Evolutionary conservation across 495 filamentous ascomycete species (phyloP).

Genomic region (Pyrenula massariospora): DNA sequence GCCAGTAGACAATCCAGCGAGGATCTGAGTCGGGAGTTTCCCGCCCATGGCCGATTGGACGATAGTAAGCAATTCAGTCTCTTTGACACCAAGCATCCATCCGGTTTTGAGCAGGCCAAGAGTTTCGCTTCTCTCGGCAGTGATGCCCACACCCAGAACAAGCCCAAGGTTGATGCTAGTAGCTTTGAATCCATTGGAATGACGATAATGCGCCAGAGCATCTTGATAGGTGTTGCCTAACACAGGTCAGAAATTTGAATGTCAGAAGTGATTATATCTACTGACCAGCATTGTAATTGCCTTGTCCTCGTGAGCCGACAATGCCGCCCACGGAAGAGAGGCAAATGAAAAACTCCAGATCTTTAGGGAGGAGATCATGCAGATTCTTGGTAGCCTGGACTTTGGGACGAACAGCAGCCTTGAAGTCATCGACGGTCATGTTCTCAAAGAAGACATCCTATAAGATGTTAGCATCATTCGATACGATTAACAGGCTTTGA

Average conservation of each 20-base stretch:
- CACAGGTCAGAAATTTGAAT: too few species aligned
- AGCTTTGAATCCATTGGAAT: background rate
- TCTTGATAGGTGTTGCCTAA: conserved; percentile 39
- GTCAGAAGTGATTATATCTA: background rate
- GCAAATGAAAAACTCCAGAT: conserved; percentile 25
- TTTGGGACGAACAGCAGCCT: conserved; percentile 5
- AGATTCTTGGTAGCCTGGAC: conserved; percentile 10
- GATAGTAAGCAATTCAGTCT: too few species aligned
- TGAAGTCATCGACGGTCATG: background rate
- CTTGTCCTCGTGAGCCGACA: conserved; percentile 23
- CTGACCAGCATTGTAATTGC: conserved; percentile 31
- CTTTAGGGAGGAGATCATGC: conserved; percentile 8
- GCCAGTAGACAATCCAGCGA: too few species aligned
- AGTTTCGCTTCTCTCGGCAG: too few species aligned
- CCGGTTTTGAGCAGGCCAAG: too few species aligned
- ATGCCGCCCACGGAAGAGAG: conserved; percentile 16
- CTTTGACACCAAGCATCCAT: too few species aligned
- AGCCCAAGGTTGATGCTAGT: background rate
- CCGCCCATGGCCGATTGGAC: too few species aligned
- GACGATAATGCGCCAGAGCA: conserved; percentile 17
- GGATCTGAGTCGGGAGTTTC: too few species aligned
- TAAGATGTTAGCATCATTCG: background rate
- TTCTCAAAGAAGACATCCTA: conserved; percentile 8
- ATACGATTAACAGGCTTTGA: background rate
- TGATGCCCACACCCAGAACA: background rate